Evolutionary conservation across 768 basidiomycete species (phyloP), one percentile per base, ranked within the genome.

Genomic region (Leccinum obscurum): DNA sequence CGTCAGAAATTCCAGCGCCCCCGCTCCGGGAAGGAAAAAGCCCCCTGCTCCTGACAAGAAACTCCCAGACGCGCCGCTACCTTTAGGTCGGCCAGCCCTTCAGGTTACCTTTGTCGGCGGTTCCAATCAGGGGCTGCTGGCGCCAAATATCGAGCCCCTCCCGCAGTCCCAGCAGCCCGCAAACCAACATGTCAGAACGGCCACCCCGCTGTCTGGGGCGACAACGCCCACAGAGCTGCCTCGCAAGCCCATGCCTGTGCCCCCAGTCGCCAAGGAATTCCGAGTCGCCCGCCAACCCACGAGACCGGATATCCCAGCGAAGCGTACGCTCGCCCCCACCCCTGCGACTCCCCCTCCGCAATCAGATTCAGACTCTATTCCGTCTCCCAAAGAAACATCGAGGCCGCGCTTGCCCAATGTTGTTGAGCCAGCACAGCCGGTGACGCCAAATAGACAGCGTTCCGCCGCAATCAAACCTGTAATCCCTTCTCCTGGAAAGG

Each of bases 81-180:
- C 32, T 7, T 8, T 14, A 26, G 0, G 2, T 15, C 41, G 20
- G 8, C 52, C 30, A 32, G 8, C n/a, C 14, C 26, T 15, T 24
- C 41, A 54, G 26, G 6, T 28, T 28, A 28, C 62, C 30, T 85
- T 86, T 64, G 69, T 85, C 34, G 84, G 83, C 17, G 84, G 85
- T 30, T 87, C 86, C 66, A 60, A 20, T 49, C 74, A 64, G 2
- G 63, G 56, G 54, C n/a, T 37, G 48, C 37, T 65, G 7, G 54
- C 60, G 4, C 24, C 54, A 54, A 67, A 63, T 14, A n/a, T 37
- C 7, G 50, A 39, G 3, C 64, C 59, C 52, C n/a, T 20, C 10
- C 3, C 60, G 65, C 46, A 56, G 35, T 28, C 55, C 37, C 20
- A 59, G 56, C 37, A 61, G 55, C 35, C 55, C 67, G 9, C 10